Evolutionary conservation across 2,329 filamentous ascomycete species (phyloP).

Genomic region (Sporothrix brunneoviolacea): DNA sequence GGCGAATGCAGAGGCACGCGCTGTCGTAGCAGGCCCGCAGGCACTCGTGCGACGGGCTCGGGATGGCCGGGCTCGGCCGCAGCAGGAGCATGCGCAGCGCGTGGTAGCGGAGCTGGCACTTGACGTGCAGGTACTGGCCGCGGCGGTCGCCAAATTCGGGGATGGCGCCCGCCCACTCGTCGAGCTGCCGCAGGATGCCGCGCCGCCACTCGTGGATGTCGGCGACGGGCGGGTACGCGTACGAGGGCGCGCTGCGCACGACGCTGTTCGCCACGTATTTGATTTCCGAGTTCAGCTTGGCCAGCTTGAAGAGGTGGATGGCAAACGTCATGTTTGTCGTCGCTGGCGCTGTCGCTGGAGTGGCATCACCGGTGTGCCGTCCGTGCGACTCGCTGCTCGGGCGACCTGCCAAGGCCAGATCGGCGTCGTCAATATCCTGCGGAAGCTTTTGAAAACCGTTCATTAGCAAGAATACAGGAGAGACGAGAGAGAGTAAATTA

Average conservation of each 20-base stretch:
- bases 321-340: conserved; percentile 20
- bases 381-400: no score
- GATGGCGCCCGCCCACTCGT: conserved; percentile 30
- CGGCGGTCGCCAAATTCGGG: background rate
- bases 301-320: conserved; percentile 42
- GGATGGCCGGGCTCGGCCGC: conserved; percentile 46
- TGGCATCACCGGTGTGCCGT: no score
- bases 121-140: conserved; percentile 27
- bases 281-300: conserved; percentile 49
- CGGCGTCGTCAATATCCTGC: conserved; percentile 29
- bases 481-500: no score
- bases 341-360: no score
- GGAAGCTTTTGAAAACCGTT: no score
- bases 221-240: conserved; percentile 40
- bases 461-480: no score
- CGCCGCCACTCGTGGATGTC: conserved; percentile 41
- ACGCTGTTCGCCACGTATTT: conserved; percentile 51
- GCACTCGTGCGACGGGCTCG: conserved; percentile 29
- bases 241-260: conserved; percentile 37
- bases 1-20: background rate
- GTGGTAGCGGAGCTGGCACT: conserved; percentile 42
- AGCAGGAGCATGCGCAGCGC: conserved; percentile 42
- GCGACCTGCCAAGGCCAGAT: background rate
- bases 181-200: conserved; percentile 33
- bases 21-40: background rate